Evolutionary conservation across 2,329 filamentous ascomycete species (phyloP), one percentile per base, ranked within the genome.

Genomic region (Alternaria postmessia): DNA sequence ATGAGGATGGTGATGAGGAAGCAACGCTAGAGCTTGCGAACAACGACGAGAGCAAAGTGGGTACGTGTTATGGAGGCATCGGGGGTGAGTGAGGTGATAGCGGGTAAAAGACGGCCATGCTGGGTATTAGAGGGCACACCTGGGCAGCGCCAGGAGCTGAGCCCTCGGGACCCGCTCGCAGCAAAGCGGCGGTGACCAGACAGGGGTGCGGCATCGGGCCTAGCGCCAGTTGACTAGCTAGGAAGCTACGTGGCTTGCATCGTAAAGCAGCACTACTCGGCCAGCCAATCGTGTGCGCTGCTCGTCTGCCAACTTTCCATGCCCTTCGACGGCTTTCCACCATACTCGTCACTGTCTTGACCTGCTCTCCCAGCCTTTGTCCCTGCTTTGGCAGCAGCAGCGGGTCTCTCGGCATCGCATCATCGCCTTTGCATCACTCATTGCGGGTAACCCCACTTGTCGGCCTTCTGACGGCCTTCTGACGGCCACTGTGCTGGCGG

Each of bases 21-120:
- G 67, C 63, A 67, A 66, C 63, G 72, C 70, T 72, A 66, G 57
- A 59, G 64, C 69, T 69, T 70, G 65, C 68, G 62, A 64, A 67
- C 68, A 70, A 72, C 65, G 67, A 68, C 63, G 66, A 70, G 59
- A 56, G 57, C 57, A 62, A 48, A 55, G 62, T 65, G 62, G 63
- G 63, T 65, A 63, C 64, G 62, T 69, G 67, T 71, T 68, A 71
- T 66, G 67, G 72, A 69, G 67, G 65, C 68, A 74, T 75, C 62
- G 63, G 66, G 61, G 60, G 61, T 62, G 63, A 65, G 61, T 67
- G 66, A 70, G 66, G 67, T 69, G 63, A 64, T 63, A 60, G 60
- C 63, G 65, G 68, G 67, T 67, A 42, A 63, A 51, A 54, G 61
- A 66, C 57, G 67, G 62, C 56, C 54, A 49, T 46, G 52, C 46